Percentiles rank a stretch among this genome's conserved stretches.
Evolutionary conservation across 1,139 yeast genomes (phyloP).

Genomic region (Eremothecium cymbalariae): DNA sequence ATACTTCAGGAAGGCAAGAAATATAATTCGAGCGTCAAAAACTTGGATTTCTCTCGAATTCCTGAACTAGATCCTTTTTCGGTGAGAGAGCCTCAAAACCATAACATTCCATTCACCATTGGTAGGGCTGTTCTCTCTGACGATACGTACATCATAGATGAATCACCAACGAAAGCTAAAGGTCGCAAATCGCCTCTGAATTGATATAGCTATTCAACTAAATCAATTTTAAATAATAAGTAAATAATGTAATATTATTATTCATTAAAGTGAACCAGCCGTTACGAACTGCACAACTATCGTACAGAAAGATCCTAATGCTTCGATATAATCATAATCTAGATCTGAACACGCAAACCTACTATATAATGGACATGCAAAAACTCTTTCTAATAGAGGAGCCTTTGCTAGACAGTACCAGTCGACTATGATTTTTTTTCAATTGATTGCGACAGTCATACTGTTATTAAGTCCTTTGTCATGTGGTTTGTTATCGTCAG

Average conservation of each 20-base stretch:
- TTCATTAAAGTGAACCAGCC: too few relatives aligned
- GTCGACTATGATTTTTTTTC: constrained; percentile 6
- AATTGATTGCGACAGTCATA: constrained; percentile 11
- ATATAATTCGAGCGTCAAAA: not conserved
- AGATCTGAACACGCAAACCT: too few relatives aligned
- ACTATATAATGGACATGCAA: too few relatives aligned
- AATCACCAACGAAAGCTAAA: constrained; percentile 2
- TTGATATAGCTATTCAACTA: too few relatives aligned
- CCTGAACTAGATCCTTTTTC: constrained; percentile 4
- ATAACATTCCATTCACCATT: not conserved
- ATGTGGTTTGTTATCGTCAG: constrained; percentile 6
- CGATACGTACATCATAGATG: constrained; percentile 1
- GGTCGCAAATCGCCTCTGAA: not conserved
- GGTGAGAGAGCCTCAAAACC: not conserved
- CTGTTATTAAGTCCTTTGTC: constrained; percentile 9
- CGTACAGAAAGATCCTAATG: too few relatives aligned
- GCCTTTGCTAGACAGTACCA: too few relatives aligned
- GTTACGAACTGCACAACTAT: too few relatives aligned
- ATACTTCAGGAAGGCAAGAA: not conserved
- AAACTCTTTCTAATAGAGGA: too few relatives aligned
- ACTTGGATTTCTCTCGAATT: constrained; percentile 3
- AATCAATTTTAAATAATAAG: too few relatives aligned
- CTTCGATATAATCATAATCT: too few relatives aligned
- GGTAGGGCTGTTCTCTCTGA: not conserved
- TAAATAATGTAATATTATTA: too few relatives aligned